Evolutionary conservation across 1,139 yeast species (phyloP).

Genomic region (Groenewaldozyma auringiensis): DNA sequence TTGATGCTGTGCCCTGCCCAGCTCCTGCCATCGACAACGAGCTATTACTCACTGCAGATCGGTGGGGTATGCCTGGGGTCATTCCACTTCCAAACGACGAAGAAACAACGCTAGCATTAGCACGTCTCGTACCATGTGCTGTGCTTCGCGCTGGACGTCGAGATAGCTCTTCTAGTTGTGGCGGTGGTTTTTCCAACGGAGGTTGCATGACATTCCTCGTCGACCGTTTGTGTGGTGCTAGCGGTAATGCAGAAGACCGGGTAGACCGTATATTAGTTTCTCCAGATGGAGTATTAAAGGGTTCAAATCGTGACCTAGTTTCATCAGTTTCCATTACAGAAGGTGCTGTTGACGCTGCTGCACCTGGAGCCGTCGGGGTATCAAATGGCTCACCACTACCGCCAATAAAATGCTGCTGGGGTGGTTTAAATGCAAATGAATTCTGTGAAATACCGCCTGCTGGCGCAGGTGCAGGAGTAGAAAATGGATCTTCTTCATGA

Average conservation of each 20-base stretch:
- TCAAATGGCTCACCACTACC: slow-evolving; percentile 7
- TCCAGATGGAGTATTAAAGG: slow-evolving; percentile 14
- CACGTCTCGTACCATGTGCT: slow-evolving; percentile 2
- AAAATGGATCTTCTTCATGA: slow-evolving; percentile 14
- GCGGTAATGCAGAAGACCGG: slow-evolving; percentile 13
- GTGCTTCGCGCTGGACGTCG: slow-evolving; percentile 6
- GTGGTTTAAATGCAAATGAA: slow-evolving; percentile 14
- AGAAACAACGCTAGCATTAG: slow-evolving; percentile 2
- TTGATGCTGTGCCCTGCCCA: background rate
- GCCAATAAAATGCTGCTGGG: slow-evolving; percentile 12
- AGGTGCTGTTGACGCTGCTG: background rate
- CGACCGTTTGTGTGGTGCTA: slow-evolving; percentile 23
- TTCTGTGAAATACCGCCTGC: background rate
- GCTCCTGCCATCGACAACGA: background rate
- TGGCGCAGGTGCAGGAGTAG: slow-evolving; percentile 10
- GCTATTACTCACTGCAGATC: background rate
- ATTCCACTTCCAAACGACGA: background rate
- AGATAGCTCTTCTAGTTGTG: slow-evolving; percentile 8
- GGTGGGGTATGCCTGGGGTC: background rate
- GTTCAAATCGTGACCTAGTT: slow-evolving; percentile 1
- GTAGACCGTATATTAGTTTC: slow-evolving; percentile 8
- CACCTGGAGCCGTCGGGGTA: slow-evolving; percentile 12
- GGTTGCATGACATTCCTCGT: slow-evolving; percentile 14
- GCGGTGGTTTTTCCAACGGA: slow-evolving; percentile 8
- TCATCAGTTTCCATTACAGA: background rate